Percentiles rank a stretch among this genome's conserved stretches.
Conservation (phyloP, 495 filamentous ascomycete species). For the Lindgomyces ingoldianus region DNA sequence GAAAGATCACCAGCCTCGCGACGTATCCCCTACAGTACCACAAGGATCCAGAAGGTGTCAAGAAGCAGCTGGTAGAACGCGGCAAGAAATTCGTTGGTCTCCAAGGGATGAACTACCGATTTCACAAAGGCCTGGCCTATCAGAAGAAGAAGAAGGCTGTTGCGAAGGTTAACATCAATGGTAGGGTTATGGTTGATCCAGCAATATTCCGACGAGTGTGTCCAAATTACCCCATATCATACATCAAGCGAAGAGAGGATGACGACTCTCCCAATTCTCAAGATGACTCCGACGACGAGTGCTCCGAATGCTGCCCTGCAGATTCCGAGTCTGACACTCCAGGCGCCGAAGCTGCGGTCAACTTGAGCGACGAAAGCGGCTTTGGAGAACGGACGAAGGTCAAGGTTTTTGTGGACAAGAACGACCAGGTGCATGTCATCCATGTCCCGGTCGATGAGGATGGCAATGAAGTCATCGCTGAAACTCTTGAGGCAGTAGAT, state of each 20-base stretch:
- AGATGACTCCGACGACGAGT: conserved; percentile 56
- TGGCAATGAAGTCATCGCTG: conserved; percentile 62
- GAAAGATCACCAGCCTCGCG: conserved; percentile 75
- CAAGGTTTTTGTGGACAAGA: conserved; percentile 66
- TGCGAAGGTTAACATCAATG: conserved; percentile 86
- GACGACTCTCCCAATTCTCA: conserved; percentile 53
- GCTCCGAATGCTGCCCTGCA: conserved; percentile 49
- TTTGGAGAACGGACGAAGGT: conserved; percentile 57
- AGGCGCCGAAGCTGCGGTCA: conserved; percentile 35
- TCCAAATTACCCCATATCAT: conserved; percentile 83
- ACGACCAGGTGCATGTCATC: conserved; percentile 60
- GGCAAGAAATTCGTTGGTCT: conserved; percentile 82
- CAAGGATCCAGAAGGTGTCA: conserved; percentile 67
- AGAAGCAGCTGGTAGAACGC: conserved; percentile 71
- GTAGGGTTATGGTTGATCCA: conserved; percentile 89
- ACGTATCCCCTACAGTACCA: conserved; percentile 84
- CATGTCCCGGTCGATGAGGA: conserved; percentile 64
- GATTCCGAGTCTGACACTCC: conserved; percentile 26
- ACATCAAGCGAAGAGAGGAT: conserved; percentile 72
- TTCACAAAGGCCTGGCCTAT: conserved; percentile 80
- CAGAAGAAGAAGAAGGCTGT: conserved; percentile 78
- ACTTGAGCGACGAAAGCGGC: conserved; percentile 36
- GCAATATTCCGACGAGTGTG: conserved; percentile 83
- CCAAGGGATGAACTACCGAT: conserved; percentile 82
- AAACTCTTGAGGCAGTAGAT: conserved; percentile 61